phyloP scores from a whole-genome alignment of 176 grass and related monocot species.

The Carex parvula region DNA sequence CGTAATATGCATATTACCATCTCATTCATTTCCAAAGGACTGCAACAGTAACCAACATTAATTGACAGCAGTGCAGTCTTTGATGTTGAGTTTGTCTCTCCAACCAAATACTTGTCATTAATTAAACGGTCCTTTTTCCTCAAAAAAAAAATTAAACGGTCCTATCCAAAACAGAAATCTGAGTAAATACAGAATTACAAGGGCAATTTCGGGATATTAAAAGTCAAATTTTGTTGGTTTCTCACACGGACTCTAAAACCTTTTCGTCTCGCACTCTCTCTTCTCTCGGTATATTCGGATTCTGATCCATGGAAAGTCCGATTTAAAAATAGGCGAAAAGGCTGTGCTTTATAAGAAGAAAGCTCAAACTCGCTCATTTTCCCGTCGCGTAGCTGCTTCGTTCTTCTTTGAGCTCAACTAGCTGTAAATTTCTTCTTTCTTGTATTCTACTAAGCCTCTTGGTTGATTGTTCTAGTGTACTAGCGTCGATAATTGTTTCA shows the following conservation, averaged over 20 bases:
- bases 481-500: background rate
- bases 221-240: conserved; percentile 5
- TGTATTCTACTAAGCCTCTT: background rate
- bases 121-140: background rate
- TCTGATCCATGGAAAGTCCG: background rate
- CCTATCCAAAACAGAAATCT: background rate
- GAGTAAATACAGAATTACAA: background rate
- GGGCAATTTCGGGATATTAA: conserved; percentile 11
- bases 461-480: background rate
- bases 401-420: conserved; percentile 19
- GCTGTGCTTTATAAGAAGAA: background rate
- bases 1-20: too few relatives aligned
- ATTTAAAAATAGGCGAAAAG: background rate
- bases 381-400: background rate
- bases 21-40: background rate
- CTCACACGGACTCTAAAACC: background rate
- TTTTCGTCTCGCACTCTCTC: background rate
- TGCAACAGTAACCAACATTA: background rate
- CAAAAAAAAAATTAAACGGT: background rate
- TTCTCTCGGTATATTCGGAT: conserved; percentile 10
- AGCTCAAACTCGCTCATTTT: background rate
- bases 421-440: conserved; percentile 12
- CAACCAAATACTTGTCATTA: background rate
- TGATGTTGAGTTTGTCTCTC: background rate
- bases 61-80: background rate